A percentile compares a stretch with the other conserved stretches of the same genome.
phyloP scores from a whole-genome alignment of 345 rosid genomes.

The Mangifera indica region DNA sequence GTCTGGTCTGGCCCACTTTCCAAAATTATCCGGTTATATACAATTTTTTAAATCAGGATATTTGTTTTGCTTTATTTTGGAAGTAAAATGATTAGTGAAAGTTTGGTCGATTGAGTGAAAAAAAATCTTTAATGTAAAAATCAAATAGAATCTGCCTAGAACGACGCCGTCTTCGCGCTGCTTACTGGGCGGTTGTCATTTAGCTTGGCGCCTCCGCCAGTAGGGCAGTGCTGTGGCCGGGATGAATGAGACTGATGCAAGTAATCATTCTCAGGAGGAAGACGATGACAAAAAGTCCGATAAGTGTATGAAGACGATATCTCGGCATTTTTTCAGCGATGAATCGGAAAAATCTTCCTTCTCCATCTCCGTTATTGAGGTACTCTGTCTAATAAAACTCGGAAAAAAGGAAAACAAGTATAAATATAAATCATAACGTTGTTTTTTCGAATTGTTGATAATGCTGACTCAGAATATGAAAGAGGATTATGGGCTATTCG shows the following conservation, averaged over 20 bases:
- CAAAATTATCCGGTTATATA: too few relatives aligned
- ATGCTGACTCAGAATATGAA: slow-evolving; percentile 57
- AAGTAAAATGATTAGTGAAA: too few relatives aligned
- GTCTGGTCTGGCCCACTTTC: too few relatives aligned
- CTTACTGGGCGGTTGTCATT: background rate
- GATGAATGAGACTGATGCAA: background rate
- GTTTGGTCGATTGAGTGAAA: too few relatives aligned
- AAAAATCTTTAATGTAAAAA: too few relatives aligned
- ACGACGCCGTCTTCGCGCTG: background rate
- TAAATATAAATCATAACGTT: background rate
- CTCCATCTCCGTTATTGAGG: slow-evolving; percentile 75
- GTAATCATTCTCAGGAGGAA: background rate
- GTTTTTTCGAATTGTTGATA: background rate
- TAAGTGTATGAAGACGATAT: slow-evolving; percentile 42
- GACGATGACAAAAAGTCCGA: slow-evolving; percentile 11
- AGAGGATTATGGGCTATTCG: slow-evolving; percentile 85
- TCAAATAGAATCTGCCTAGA: too few relatives aligned
- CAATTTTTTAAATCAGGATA: too few relatives aligned
- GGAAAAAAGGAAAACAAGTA: background rate
- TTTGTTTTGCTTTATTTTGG: too few relatives aligned
- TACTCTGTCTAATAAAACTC: slow-evolving; percentile 10
- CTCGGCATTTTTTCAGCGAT: slow-evolving; percentile 51
- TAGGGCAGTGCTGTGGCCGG: background rate
- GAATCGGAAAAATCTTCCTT: slow-evolving; percentile 41
- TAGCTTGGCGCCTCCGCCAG: background rate